Percentiles rank a stretch among this genome's conserved stretches.
phyloP scores from a whole-genome alignment of 78 protist species.

The Chrysochromulina tobinii region DNA sequence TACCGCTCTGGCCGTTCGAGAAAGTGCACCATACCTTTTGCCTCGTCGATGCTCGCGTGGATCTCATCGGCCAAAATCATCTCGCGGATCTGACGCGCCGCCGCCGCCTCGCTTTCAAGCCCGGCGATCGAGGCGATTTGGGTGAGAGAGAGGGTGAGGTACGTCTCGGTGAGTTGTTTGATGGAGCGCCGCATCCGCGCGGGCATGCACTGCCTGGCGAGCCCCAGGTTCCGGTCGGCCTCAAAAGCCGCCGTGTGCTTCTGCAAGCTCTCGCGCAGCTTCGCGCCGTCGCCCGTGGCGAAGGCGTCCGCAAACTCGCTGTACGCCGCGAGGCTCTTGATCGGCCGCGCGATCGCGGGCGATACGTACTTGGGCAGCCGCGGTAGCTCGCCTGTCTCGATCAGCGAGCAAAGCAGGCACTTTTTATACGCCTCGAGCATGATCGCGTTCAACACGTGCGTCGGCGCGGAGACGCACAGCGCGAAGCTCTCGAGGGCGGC shows the following conservation, averaged over 20 bases:
- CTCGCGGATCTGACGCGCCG: conserved; percentile 47
- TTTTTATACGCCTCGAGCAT: conserved; percentile 82
- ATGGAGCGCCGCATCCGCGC: conserved; percentile 67
- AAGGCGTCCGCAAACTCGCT: not conserved
- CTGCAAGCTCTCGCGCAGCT: not conserved
- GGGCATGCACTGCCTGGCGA: conserved; percentile 62
- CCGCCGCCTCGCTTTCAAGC: conserved; percentile 39
- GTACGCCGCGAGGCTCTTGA: not conserved
- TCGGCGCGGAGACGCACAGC: conserved; percentile 69
- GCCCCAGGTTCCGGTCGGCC: conserved; percentile 69
- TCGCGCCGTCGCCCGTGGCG: not conserved
- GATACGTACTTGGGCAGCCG: conserved; percentile 26
- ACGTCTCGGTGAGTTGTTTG: conserved; percentile 70
- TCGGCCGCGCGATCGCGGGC: not conserved
- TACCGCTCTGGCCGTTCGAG: not conserved
- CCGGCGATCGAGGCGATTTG: conserved; percentile 55
- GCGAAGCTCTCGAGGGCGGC: not conserved
- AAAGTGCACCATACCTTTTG: not conserved
- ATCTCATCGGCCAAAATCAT: conserved; percentile 73
- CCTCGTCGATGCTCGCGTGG: conserved; percentile 64
- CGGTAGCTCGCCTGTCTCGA: not conserved
- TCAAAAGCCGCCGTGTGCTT: conserved; percentile 53
- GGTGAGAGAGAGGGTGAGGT: conserved; percentile 71
- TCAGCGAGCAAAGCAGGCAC: conserved; percentile 48
- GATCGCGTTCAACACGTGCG: conserved; percentile 66